Evolutionary conservation across 1,284 basidiomycete genomes (phyloP).

Genomic region (Trichosporon ovoides): DNA sequence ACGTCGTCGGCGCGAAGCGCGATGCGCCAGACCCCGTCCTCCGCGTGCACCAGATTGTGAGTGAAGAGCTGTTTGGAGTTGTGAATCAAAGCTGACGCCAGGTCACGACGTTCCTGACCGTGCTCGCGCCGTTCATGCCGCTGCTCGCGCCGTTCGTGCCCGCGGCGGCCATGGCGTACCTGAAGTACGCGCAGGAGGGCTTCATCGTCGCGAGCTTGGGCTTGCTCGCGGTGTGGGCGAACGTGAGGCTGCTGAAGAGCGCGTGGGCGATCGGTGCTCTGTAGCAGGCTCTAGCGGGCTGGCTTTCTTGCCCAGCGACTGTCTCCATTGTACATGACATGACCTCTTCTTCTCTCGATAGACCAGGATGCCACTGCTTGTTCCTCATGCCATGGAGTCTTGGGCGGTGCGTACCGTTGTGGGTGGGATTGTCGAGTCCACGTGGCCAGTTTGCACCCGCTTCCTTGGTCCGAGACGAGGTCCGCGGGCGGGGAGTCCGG

Average conservation of each 20-base stretch:
- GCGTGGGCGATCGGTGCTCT: conserved; percentile 21
- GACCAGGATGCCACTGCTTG: too few species aligned
- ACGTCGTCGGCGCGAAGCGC: conserved; percentile 16
- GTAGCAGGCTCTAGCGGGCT: too few species aligned
- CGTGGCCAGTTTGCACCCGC: too few species aligned
- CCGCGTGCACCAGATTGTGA: conserved; percentile 10
- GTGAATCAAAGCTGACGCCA: not conserved
- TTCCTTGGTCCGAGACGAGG: too few species aligned
- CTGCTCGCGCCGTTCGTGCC: not conserved
- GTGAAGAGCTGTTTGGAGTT: not conserved
- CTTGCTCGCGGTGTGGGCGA: conserved; percentile 17
- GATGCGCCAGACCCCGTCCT: conserved; percentile 15
- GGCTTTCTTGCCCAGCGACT: too few species aligned
- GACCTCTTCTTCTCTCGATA: too few species aligned
- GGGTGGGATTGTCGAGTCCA: not conserved
- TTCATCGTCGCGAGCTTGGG: conserved; percentile 11
- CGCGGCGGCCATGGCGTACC: not conserved
- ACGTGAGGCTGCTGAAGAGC: conserved; percentile 18
- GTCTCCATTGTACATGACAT: not conserved
- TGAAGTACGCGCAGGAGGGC: conserved; percentile 6
- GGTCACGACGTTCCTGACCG: not conserved
- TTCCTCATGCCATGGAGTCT: too few species aligned
- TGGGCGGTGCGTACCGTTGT: too few species aligned
- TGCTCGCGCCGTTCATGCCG: not conserved
- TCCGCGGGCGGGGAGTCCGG: too few species aligned